Percentiles rank a stretch among this genome's conserved stretches.
Conservation (phyloP, 371 early-diverging fungal genomes). For the Rhizopus arrhizus region DNA sequence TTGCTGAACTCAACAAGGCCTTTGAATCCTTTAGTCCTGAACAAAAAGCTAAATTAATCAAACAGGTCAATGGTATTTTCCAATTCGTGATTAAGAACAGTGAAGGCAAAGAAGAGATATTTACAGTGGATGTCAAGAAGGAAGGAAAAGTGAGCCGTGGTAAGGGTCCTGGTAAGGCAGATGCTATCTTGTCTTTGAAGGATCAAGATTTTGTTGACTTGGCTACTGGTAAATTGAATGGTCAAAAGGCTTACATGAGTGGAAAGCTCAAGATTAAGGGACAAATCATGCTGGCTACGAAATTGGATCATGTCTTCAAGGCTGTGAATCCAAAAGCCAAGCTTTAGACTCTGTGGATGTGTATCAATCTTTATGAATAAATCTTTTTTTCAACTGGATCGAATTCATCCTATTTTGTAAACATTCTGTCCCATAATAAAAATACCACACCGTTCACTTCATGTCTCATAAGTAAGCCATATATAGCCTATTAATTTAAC, state of each 20-base stretch:
- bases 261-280: slow-evolving; percentile 87
- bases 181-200: slow-evolving; percentile 63
- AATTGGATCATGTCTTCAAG: slow-evolving; percentile 70
- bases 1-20: slow-evolving; percentile 42
- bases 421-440: too few relatives aligned
- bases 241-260: slow-evolving; percentile 75
- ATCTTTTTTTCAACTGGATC: too few relatives aligned
- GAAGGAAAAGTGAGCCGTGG: slow-evolving; percentile 60
- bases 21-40: slow-evolving; percentile 37
- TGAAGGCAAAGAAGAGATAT: slow-evolving; percentile 69
- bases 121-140: slow-evolving; percentile 80
- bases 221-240: slow-evolving; percentile 80
- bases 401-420: too few relatives aligned
- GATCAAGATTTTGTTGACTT: slow-evolving; percentile 87
- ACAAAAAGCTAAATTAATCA: slow-evolving; percentile 40
- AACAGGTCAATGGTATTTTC: slow-evolving; percentile 80
- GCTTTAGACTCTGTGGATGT: slow-evolving; percentile 32
- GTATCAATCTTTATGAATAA: too few relatives aligned
- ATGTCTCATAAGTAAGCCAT: too few relatives aligned
- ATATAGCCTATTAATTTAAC: too few relatives aligned
- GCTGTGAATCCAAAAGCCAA: slow-evolving; percentile 52
- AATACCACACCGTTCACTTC: too few relatives aligned
- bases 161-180: slow-evolving; percentile 69
- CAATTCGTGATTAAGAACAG: slow-evolving; percentile 77
- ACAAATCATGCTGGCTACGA: slow-evolving; percentile 79